Evolutionary conservation across 108 stramenopile genomes (phyloP), one percentile per base, ranked within the genome.

Genomic region (Cyclotella distinguenda): DNA sequence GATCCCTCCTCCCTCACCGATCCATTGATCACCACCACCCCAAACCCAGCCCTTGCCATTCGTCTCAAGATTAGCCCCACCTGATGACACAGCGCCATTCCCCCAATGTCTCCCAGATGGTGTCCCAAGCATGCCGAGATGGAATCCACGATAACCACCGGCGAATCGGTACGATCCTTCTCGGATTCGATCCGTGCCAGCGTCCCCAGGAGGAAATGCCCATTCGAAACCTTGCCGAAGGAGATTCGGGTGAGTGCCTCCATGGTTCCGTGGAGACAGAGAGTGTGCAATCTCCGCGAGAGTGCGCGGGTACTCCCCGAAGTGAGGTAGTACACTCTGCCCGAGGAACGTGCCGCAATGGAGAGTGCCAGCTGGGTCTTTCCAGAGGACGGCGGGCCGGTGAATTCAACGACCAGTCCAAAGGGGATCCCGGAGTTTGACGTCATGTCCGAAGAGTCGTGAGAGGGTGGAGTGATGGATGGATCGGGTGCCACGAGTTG

Each of bases 371-470:
- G 55, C 42, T 81, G 80, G 1, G 76, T 77, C 40, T 81, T 81
- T 2, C 80, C 80, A 5, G 60, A 68, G 8, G 75, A 70, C 7
- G 80, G 38, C n/a, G 71, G 65, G 6, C 80, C 80, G 11, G 70
- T 72, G 26, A 72, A 43, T 72, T 81, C 74, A 4, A 71, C 73
- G 23, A 81, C 64, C 53, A 60, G 45, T 47, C 75, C 75, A 25
- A 72, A 81, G 11, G 54, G 64, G 10, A 81, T 62, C 7, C 80
- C 80, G n/a, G n/a, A n/a, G n/a, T n/a, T n/a, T n/a, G n/a, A n/a
- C n/a, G n/a, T n/a, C n/a, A n/a, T n/a, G n/a, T n/a, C n/a, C n/a
- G n/a, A n/a, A n/a, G n/a, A n/a, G n/a, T n/a, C n/a, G n/a, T n/a
- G n/a, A n/a, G n/a, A n/a, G n/a, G n/a, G n/a, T n/a, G n/a, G n/a